A percentile compares a stretch with the other conserved stretches of the same genome.
These are phyloP conservation scores for Strigomonas galati DNA, from an alignment of 208 protist species.

Conservation along the genomic window DNA sequence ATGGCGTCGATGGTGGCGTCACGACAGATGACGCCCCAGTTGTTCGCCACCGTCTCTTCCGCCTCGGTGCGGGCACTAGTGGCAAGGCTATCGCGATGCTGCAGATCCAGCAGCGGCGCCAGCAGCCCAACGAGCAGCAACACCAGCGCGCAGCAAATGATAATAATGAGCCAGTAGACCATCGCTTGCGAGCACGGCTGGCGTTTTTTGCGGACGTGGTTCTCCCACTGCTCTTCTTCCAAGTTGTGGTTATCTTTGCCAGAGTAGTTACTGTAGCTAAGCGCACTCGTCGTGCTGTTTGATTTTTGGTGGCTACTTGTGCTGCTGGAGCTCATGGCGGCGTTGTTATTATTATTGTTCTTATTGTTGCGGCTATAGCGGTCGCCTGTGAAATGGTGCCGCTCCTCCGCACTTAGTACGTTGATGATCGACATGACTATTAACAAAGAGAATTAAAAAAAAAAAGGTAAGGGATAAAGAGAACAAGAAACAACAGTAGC, in stretches of 20 bases:
- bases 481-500: background rate
- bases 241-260: background rate
- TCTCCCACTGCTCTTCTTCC: background rate
- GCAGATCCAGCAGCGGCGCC: slow-evolving; percentile 16
- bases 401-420: too few species aligned
- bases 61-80: background rate
- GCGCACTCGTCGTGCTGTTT: background rate
- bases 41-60: slow-evolving; percentile 19
- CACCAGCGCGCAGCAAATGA: slow-evolving; percentile 1
- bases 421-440: too few species aligned
- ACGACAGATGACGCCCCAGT: slow-evolving; percentile 18
- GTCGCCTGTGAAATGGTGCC: too few species aligned
- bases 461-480: background rate
- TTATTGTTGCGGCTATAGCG: background rate
- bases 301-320: too few species aligned
- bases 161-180: background rate
- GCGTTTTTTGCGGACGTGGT: too few species aligned
- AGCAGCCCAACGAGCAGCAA: slow-evolving; percentile 14
- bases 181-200: too few species aligned
- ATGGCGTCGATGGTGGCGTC: slow-evolving; percentile 24
- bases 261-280: background rate
- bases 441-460: background rate
- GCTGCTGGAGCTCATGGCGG: background rate
- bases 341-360: background rate
- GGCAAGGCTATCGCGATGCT: slow-evolving; percentile 10